Evolutionary conservation across 768 basidiomycete genomes (phyloP).

Genomic region (Boletellus ananiceps): DNA sequence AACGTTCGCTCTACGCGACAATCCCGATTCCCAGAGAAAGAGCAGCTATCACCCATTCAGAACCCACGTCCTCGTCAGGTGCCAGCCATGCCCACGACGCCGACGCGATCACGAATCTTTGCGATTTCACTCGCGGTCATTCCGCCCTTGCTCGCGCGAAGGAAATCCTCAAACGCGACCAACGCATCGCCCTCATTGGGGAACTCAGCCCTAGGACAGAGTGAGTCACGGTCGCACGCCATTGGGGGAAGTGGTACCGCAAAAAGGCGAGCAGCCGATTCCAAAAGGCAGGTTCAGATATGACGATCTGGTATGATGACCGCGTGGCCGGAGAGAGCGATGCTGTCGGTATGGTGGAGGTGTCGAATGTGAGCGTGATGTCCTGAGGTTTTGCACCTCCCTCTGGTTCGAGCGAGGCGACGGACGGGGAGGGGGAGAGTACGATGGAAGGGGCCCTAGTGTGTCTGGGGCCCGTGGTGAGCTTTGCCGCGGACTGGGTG

Average conservation of each 20-base stretch:
- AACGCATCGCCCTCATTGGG: slow-evolving; percentile 57
- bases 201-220: slow-evolving; percentile 52
- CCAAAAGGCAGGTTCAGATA: slow-evolving; percentile 85
- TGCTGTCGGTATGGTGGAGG: slow-evolving; percentile 45
- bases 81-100: slow-evolving; percentile 86
- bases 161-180: slow-evolving; percentile 80
- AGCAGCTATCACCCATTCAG: too few relatives aligned
- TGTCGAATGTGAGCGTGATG: slow-evolving; percentile 67
- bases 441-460: slow-evolving; percentile 74
- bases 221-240: neutral
- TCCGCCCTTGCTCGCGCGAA: slow-evolving; percentile 73
- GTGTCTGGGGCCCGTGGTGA: slow-evolving; percentile 40
- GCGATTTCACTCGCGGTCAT: slow-evolving; percentile 87
- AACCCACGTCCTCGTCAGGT: slow-evolving; percentile 28
- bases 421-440: slow-evolving; percentile 69
- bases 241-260: slow-evolving; percentile 32
- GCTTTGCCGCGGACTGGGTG: slow-evolving; percentile 20
- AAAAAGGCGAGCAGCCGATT: slow-evolving; percentile 60
- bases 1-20: slow-evolving; percentile 10
- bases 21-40: neutral
- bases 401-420: slow-evolving; percentile 34
- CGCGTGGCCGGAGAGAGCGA: slow-evolving; percentile 36
- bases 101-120: slow-evolving; percentile 84
- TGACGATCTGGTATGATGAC: slow-evolving; percentile 36
- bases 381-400: slow-evolving; percentile 45